Base-by-base conservation (phyloP, 2,329 filamentous ascomycete species). In the Aspergillus alliaceus region DNA sequence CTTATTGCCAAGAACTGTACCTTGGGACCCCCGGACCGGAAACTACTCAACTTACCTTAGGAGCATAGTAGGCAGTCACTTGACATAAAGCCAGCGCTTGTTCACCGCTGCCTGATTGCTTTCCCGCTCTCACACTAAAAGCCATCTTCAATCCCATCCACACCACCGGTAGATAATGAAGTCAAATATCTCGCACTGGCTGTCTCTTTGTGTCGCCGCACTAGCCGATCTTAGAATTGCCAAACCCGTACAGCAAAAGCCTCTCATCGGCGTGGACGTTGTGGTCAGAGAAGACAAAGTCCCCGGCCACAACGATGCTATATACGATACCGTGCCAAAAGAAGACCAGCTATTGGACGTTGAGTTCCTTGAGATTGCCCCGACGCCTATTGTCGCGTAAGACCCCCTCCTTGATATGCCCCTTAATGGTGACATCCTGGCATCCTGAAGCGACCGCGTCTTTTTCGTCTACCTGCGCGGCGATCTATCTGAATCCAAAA, bases 391-490 rank as follows among this genome's bases (percentile, higher is more conserved):
- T 40, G 15, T 40, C 7, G 37, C 37, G 37, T 40, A 24, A 40
- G 37, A 24, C 24, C 37, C 20, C 15, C 18, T 40, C 37, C 37
- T 24, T 24, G 20, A 24, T 14, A 11, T 40, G 20, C 20, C 22
- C 11, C 37, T 42, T 39, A 12, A 22, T 39, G 35, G 51, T 53
- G 15, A 54, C 14, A 32, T 52, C 34, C 22, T 8, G 14, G 34
- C n/a, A n/a, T n/a, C n/a, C n/a, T 57, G 1, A 57, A 61, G 51
- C 29, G 51, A 59, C 51, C 42, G 51, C 40, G 27, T 61, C 57
- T 55, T 61, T 42, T 59, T 61, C 40, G 48, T 54, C 59, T 57
- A 53, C 54, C 51, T 61, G 20, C 39, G 54, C 48, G 54, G 54
- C 18, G 34, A 55, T 48, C 49, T 59, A 29, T 51, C 59, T 40